phyloP scores from a whole-genome alignment of 345 rosid genomes.

The Erodium maritimum region DNA sequence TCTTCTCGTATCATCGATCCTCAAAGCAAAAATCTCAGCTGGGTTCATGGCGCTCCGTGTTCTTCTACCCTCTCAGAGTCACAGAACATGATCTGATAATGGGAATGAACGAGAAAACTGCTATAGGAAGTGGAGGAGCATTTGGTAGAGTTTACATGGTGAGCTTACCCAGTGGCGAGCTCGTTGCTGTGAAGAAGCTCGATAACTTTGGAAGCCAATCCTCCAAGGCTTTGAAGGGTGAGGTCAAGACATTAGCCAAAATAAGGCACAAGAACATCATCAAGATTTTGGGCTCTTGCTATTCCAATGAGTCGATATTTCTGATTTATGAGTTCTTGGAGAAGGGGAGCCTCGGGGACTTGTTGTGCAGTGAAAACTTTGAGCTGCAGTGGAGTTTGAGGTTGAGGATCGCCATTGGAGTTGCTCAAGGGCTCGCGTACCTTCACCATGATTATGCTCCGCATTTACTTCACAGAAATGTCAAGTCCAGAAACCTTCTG shows the following conservation, averaged over 20 bases:
- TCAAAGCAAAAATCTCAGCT: constrained; percentile 38
- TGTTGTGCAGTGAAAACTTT: constrained; percentile 35
- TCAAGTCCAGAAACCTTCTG: constrained; percentile 67
- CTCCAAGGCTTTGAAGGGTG: constrained; percentile 57
- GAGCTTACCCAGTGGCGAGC: constrained; percentile 67
- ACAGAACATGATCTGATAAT: constrained; percentile 58
- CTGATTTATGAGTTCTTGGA: constrained; percentile 58
- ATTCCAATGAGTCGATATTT: constrained; percentile 61
- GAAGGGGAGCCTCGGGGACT: constrained; percentile 67
- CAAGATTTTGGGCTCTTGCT: constrained; percentile 70
- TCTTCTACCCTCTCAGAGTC: constrained; percentile 69
- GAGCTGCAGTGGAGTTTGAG: constrained; percentile 63
- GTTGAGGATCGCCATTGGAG: constrained; percentile 66
- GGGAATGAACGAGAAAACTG: constrained; percentile 60
- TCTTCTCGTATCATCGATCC: constrained; percentile 38
- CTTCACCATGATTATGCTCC: constrained; percentile 72
- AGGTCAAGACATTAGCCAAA: constrained; percentile 77
- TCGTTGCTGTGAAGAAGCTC: constrained; percentile 64
- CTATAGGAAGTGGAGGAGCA: constrained; percentile 44
- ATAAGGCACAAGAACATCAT: constrained; percentile 68
- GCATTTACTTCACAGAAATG: constrained; percentile 64
- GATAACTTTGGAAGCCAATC: constrained; percentile 48
- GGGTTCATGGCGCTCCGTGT: constrained; percentile 58
- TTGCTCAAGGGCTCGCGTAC: constrained; percentile 72
- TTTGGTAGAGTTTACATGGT: constrained; percentile 52